Conservation (phyloP, 2,329 filamentous ascomycete species). For the Penicillium olsonii region DNA sequence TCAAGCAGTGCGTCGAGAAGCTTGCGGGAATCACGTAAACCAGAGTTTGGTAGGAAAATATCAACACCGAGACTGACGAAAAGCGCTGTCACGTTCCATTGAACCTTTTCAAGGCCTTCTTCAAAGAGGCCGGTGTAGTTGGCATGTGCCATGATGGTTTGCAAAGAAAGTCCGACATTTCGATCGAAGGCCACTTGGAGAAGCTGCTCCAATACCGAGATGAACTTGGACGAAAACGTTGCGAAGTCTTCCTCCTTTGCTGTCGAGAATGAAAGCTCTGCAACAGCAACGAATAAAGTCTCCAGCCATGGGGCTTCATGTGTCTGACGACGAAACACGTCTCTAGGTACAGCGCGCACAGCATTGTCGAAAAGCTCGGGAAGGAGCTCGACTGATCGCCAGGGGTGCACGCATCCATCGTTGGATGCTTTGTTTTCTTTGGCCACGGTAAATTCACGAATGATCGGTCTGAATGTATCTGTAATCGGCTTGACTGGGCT, state of each 20-base stretch:
- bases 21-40: constrained; percentile 37
- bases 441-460: constrained; percentile 27
- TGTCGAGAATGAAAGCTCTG: constrained; percentile 41
- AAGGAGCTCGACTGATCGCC: constrained; percentile 36
- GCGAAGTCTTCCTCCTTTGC: constrained; percentile 30
- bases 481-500: constrained; percentile 38
- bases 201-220: constrained; percentile 38
- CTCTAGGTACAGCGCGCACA: constrained; percentile 46
- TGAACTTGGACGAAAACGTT: constrained; percentile 32
- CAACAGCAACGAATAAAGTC: constrained; percentile 47
- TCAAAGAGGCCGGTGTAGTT: constrained; percentile 43
- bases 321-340: constrained; percentile 45
- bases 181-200: constrained; percentile 41
- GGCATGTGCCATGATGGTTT: constrained; percentile 44
- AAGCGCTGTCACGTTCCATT: constrained; percentile 46
- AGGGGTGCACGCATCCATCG: constrained; percentile 17
- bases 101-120: constrained; percentile 32
- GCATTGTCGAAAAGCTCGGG: constrained; percentile 50
- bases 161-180: constrained; percentile 42
- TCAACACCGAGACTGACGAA: constrained; percentile 45
- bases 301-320: constrained; percentile 54
- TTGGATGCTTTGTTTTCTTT: constrained; percentile 13
- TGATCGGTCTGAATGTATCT: constrained; percentile 37
- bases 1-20: constrained; percentile 40
- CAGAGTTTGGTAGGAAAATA: constrained; percentile 48